Evolutionary conservation across 371 early-diverging fungal genomes (phyloP), one percentile per base, ranked within the genome.

Genomic region (Lichtheimia ornata): DNA sequence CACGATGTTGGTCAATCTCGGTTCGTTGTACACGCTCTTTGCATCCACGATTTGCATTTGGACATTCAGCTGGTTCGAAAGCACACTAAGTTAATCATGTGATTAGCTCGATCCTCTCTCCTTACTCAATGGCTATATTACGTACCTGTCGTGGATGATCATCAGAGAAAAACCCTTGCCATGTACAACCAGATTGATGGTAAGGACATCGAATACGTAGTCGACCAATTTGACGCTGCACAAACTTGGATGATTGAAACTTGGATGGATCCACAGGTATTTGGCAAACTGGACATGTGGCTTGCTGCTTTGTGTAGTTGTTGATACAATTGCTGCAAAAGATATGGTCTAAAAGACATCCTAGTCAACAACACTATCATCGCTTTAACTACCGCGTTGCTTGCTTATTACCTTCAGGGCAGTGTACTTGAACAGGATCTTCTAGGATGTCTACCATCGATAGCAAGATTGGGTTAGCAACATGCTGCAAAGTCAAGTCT

Each of bases 361-460:
- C 12, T 49, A 47, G 22, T 20, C 45, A 56, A 17, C 40, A 41
- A 25, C 24, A 47, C 25, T 20, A 22, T 22, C 4, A 27, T 40
- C 15, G 3, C 5, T 59, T 35, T 18, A 59, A 11, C 7, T 1
- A 15, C 20, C 35, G 20, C 35, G 27, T 18, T 50, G 15, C 18
- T 47, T 56, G n/a, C 54, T 20, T 14, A 47, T 42, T 68, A 81
- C 82, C 82, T 78, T 81, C 82, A 41, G 82, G 73, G 66, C 82
- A 81, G 28, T 69, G 82, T 11, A 81, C 77, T 65, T 81, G 82
- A 18, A 81, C 70, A 20, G 82, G 82, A 17, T 78, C 79, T 20
- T 81, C 82, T 50, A 81, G 61, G 15, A 78, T 65, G 62, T 78
- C 82, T 81, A 53, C 11, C 41, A 49, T 43, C 4, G 27, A 14